phyloP scores from a whole-genome alignment of 352 stramenopile genomes.

The Globisporangium irregulare region DNA sequence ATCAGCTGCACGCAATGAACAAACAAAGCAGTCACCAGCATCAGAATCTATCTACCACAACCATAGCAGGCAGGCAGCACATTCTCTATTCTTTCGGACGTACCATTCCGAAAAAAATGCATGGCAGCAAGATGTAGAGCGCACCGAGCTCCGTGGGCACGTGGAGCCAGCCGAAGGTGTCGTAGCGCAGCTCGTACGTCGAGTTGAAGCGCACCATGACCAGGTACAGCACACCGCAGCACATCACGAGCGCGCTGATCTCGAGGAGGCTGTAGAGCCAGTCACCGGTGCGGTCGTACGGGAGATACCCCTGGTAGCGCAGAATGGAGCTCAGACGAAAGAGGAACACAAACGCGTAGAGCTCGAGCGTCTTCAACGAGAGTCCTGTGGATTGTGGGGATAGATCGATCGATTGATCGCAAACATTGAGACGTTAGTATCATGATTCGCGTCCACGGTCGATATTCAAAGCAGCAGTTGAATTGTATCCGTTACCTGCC shows the following conservation, averaged over 20 bases:
- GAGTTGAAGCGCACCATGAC: slow-evolving; percentile 92
- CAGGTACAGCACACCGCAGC: slow-evolving; percentile 88
- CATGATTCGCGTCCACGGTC: neutral
- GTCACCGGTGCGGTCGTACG: slow-evolving; percentile 93
- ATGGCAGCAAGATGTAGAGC: slow-evolving; percentile 85
- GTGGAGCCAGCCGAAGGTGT: slow-evolving; percentile 94
- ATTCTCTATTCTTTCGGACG: slow-evolving; percentile 2
- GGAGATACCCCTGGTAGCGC: slow-evolving; percentile 96
- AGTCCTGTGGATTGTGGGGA: slow-evolving; percentile 48
- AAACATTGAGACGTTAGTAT: neutral
- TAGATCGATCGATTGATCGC: slow-evolving; percentile 1
- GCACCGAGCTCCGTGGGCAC: slow-evolving; percentile 79
- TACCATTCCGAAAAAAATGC: slow-evolving; percentile 87
- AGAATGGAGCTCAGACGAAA: slow-evolving; percentile 97
- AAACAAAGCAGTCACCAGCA: slow-evolving; percentile 26
- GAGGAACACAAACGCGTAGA: slow-evolving; percentile 97
- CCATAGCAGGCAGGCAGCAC: neutral
- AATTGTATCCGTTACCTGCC: slow-evolving; percentile 35
- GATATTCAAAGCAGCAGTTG: neutral
- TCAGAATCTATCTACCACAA: slow-evolving; percentile 21
- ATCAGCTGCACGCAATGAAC: slow-evolving; percentile 74
- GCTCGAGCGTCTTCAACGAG: slow-evolving; percentile 96
- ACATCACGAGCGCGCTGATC: slow-evolving; percentile 88
- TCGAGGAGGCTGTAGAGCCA: slow-evolving; percentile 98
- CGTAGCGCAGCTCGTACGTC: slow-evolving; percentile 95